Base-by-base conservation (phyloP, 176 grass and related monocot genomes). In the sorghum (Sorghum bicolor) region DNA sequence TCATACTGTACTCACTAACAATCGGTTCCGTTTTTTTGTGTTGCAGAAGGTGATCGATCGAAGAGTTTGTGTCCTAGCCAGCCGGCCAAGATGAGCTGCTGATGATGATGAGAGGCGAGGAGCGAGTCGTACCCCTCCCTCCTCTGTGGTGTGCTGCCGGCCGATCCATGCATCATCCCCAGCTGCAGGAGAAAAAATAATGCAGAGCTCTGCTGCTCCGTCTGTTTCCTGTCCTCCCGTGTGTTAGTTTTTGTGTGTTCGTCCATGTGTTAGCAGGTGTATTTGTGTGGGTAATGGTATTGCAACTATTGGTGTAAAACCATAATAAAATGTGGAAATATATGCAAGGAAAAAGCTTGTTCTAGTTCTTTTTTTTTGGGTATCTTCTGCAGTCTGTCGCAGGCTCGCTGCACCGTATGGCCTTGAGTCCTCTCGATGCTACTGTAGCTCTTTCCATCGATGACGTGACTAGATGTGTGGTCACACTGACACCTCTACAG, bases 171-270 rank as follows among this genome's bases (percentile, higher is more conserved):
- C 31, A 3, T 32, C 31, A 32, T 1, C 6, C 52, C 32, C 63
- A 20, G 37, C 34, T 40, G 74, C 29, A 83, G 66, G 79, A 86
- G 79, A 89, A 86, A 83, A 90, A 86, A 86, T 86, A 90, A 86
- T 26, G 74, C 79, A 86, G 79, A 86, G 60, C 2, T 22, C 39
- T 50, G 77, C 45, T 16, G 77, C 45, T 16, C 17, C 72, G 17
- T 11, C 10, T 50, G 48, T 66, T 53, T 39, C 28, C 5, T 78
- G 34, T 5, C 7, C 4, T 39, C 6, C 11, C 4, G 37, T 36
- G 12, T 32, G 31, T 36, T 32, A 8, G 0, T 72, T 72, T 43
- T 41, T n/a, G n/a, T n/a, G 50, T 78, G 72, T 82, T 55, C 37
- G 82, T 75, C 38, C 12, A 6, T 52, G 86, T 80, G 4, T 81